These are phyloP conservation scores for Evernia prunastri DNA, from an alignment of 495 filamentous ascomycete species.

Conservation along the genomic window DNA sequence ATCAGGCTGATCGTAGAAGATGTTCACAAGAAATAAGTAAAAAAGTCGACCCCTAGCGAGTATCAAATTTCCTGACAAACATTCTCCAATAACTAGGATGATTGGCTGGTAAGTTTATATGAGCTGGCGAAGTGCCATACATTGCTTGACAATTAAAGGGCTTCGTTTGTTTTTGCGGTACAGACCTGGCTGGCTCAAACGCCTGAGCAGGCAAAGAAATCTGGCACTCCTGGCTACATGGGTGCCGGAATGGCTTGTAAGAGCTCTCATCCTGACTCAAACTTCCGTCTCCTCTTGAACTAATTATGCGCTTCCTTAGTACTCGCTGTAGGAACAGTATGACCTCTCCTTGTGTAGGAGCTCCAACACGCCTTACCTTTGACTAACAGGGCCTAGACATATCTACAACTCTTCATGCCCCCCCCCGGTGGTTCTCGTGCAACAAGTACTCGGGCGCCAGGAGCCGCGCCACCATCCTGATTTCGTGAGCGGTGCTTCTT, in stretches of 20 bases:
- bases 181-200: constrained; percentile 84
- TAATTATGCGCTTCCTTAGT: constrained; percentile 42
- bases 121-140: constrained; percentile 15
- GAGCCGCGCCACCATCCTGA: constrained; percentile 40
- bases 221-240: constrained; percentile 72
- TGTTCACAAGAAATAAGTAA: constrained; percentile 87
- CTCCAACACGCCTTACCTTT: neutral
- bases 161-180: constrained; percentile 72
- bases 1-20: constrained; percentile 38
- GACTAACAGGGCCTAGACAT: constrained; percentile 46
- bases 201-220: constrained; percentile 60
- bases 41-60: constrained; percentile 19
- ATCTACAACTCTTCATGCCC: constrained; percentile 79
- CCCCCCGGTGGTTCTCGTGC: constrained; percentile 28
- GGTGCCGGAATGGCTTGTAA: constrained; percentile 78
- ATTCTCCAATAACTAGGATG: constrained; percentile 39
- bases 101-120: constrained; percentile 65
- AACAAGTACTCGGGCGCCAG: constrained; percentile 33
- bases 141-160: constrained; percentile 45
- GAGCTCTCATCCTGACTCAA: constrained; percentile 30
- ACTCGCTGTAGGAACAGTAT: constrained; percentile 67
- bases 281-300: neutral
- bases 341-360: constrained; percentile 23
- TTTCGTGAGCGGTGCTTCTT: neutral
- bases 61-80: constrained; percentile 5